A percentile compares a stretch with the other conserved stretches of the same genome.
phyloP scores from a whole-genome alignment of 2,329 filamentous ascomycete species.

The Waltergamsia citrina region DNA sequence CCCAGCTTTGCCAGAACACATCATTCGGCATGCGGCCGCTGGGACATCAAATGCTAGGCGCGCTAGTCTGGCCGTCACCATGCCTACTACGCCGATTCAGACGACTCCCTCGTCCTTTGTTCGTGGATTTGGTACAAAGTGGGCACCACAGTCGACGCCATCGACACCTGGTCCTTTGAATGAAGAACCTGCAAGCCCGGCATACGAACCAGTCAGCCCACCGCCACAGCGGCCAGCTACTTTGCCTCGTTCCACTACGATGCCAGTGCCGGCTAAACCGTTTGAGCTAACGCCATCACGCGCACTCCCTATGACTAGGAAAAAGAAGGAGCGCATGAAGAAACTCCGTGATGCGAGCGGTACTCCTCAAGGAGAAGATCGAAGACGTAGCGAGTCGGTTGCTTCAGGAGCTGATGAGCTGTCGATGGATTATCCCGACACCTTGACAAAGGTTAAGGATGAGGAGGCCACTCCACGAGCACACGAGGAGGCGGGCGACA shows the following conservation, averaged over 20 bases:
- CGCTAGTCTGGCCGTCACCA: conserved; percentile 13
- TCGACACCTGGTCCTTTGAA: conserved; percentile 40
- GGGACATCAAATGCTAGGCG: conserved; percentile 19
- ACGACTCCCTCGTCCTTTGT: conserved; percentile 16
- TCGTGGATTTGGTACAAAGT: conserved; percentile 43
- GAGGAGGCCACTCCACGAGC: conserved; percentile 47
- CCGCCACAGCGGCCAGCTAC: conserved; percentile 33
- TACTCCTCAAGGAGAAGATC: background rate
- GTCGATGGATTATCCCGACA: conserved; percentile 29
- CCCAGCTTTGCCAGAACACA: conserved; percentile 29
- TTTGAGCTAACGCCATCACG: background rate
- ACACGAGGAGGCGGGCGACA: conserved; percentile 45
- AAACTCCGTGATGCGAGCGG: conserved; percentile 1
- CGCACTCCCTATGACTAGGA: background rate
- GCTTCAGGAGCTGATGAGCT: conserved; percentile 38
- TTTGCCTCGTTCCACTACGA: conserved; percentile 17
- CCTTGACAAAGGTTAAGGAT: conserved; percentile 42
- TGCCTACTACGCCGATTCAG: conserved; percentile 24
- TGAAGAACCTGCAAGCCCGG: conserved; percentile 37
- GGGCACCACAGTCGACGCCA: conserved; percentile 46
- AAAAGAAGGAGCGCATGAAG: conserved; percentile 1
- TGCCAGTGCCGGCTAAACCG: conserved; percentile 2
- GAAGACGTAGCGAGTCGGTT: conserved; percentile 32
- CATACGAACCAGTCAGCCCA: conserved; percentile 50
- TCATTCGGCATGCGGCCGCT: conserved; percentile 25